Evolutionary conservation across 192 early-diverging fungal genomes (phyloP), one percentile per base, ranked within the genome.

Genomic region (Linderina pennispora): DNA sequence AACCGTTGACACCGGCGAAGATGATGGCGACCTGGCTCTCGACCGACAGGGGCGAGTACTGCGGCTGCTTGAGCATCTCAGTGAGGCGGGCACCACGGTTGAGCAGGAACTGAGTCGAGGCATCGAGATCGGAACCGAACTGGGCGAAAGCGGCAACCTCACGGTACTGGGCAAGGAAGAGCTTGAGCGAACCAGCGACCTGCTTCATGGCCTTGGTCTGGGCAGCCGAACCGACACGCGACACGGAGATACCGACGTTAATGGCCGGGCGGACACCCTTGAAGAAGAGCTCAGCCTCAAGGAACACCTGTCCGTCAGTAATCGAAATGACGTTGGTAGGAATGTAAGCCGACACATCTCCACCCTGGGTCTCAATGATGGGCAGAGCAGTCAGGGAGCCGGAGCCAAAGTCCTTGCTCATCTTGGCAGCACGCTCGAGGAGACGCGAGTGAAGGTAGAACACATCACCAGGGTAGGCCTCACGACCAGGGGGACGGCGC

Each of bases 171-270:
- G 97, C 97, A 59, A 99, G 81, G 87, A 90, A 97, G 58, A 99
- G 88, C 86, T 99, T 99, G 59, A 99, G 81, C 65, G 97, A 97
- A 74, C 97, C 97, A 58, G 94, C 94, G 61, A 99, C 94, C 80
- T 99, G 94, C 83, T 93, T 92, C 97, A 99, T 99, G 56, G 97
- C 94, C 86, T 97, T 96, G 77, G 94, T 94, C 80, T 99, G 97
- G 50, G 97, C 97, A 59, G 94, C 92, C 55, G 93, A 94, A 66
- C 96, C 96, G 82, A 99, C 94, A 88, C 96, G 92, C 62, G 94
- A 94, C 60, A 99, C 96, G 64, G 96, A 99, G 44, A 99, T 81
- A 99, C 96, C 96, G 76, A 99, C 94, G 80, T 99, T 99, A 76
- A 99, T 99, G 53, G 96, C 94, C 45, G 96, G 96, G 67, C 96